Conservation (phyloP, 331 rosid species). For the Spiraea crenata region DNA sequence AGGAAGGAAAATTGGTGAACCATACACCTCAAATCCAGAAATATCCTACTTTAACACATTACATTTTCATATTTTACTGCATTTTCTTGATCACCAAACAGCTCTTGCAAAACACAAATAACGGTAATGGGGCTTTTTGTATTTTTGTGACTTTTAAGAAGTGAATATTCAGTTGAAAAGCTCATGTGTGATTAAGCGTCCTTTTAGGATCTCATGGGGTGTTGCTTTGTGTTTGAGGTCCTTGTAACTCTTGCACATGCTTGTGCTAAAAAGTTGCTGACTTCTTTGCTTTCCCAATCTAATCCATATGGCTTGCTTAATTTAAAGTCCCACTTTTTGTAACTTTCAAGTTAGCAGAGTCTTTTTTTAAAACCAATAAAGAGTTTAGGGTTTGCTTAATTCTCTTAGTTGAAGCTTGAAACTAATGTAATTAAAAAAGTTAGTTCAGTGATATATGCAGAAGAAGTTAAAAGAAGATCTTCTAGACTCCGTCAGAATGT, state of each 20-base stretch:
- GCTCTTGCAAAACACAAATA: conserved; percentile 18
- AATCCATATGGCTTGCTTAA: conserved; percentile 3
- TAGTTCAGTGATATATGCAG: background rate
- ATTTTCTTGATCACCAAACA: conserved; percentile 12
- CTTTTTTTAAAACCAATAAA: background rate
- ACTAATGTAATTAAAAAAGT: background rate
- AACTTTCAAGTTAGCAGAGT: conserved; percentile 13
- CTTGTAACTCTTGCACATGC: conserved; percentile 29
- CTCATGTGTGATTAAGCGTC: conserved; percentile 33
- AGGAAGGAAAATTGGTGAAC: conserved; percentile 1
- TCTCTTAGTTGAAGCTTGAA: background rate
- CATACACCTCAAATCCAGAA: background rate
- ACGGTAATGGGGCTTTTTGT: background rate
- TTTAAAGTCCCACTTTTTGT: conserved; percentile 19
- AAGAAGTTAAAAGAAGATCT: conserved; percentile 9
- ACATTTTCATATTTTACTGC: background rate
- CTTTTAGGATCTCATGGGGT: conserved; percentile 31
- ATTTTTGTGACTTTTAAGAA: background rate
- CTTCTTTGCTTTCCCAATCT: conserved; percentile 17
- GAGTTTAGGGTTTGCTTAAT: background rate
- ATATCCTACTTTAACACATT: background rate
- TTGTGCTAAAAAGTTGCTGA: background rate
- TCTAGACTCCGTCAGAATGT: background rate
- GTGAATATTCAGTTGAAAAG: conserved; percentile 7
- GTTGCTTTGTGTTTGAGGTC: background rate